Evolutionary conservation across 495 filamentous ascomycete genomes (phyloP), one percentile per base, ranked within the genome.

Genomic region (Tuber indicum): DNA sequence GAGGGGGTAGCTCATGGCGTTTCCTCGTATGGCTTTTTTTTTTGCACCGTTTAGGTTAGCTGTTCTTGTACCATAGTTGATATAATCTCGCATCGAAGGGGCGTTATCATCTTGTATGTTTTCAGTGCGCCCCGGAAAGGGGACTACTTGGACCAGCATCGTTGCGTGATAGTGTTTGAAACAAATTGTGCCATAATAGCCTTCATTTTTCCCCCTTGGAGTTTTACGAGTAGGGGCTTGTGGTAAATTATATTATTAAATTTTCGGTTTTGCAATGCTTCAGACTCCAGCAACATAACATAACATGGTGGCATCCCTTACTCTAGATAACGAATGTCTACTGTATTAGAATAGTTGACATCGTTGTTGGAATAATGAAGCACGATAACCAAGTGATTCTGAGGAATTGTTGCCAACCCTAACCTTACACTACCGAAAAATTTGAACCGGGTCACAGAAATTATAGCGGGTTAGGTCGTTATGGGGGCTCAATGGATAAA

Each of bases 1-100:
- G 26, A 81, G 75, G 72, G 73, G 74, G 70, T 47, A 23, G 72
- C 7, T 23, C 23, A 23, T 58, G 9, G 49, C 10, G 23, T 58
- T 58, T 10, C 10, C 8, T 58, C 23, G 70, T 58, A 74, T n/a
- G 3, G 21, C 72, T 66, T 76, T 58, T 26, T 66, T 26, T 26
- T 26, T 16, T 8, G 32, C 14, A 26, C 14, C n/a, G 12, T 66
- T 32, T 17, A 32, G 12, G 26, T 6, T 66, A 32, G 52, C 3
- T 62, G 26, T 66, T 26, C 32, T 10, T 66, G 58, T 66, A 66
- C 16, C 14, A 66, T 66, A 66, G 12, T 32, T 66, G 58, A 12
- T 26, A 32, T 66, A 14, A 32, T 32, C 26, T 66, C 58, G 26
- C 58, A 66, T 66, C 12, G 58, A 32, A 66, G 58, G 58, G 58